Base-by-base conservation (phyloP, 257 asterid genomes). In the Fraxinus pennsylvanica region DNA sequence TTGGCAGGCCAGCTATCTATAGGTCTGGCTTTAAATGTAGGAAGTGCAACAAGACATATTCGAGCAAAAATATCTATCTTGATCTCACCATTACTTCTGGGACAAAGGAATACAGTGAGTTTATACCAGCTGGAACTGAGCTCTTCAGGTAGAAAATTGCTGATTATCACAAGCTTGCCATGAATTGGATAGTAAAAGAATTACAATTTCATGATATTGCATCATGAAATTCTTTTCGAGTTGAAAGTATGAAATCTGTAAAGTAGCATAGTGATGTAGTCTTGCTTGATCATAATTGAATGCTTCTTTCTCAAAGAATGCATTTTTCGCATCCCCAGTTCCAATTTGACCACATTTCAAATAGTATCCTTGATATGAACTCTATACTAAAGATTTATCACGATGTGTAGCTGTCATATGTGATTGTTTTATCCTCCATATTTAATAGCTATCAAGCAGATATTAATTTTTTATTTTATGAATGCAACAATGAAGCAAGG, bases 41-140 rank as follows among this genome's bases (percentile, higher is more conserved):
- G 79, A 92, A 78, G 65, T 96, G 99, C 83, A 88, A 86, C 82
- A 96, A 96, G 87, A 84, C 97, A 9, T 96, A 92, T 80, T 92
- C 98, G 1, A 93, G 99, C 92, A 93, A 91, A 86, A 92, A 89
- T 83, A 82, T 86, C 43, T 93, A 92, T 86, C 91, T 96, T 72
- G 99, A 96, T 89, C 97, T 93, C 50, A 95, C 99, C 32, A 87
- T 96, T 79, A 93, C 97, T 78, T 88, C 97, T 47, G 99, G 94
- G 78, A 81, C 92, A 35, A 93, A 88, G 85, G 98, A 88, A 76
- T 93, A 96, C 87, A 89, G 67, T 73, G 99, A 93, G 89, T 87
- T 84, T 81, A 81, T 82, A 79, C 96, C 99, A 5, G 86, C 81
- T 81, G 74, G 99, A 81, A 93, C 99, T 61, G 99, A 95, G 88